A percentile compares a stretch with the other conserved stretches of the same genome.
Conservation (phyloP, 31 red algal genomes). For the Endocladia muricata region DNA sequence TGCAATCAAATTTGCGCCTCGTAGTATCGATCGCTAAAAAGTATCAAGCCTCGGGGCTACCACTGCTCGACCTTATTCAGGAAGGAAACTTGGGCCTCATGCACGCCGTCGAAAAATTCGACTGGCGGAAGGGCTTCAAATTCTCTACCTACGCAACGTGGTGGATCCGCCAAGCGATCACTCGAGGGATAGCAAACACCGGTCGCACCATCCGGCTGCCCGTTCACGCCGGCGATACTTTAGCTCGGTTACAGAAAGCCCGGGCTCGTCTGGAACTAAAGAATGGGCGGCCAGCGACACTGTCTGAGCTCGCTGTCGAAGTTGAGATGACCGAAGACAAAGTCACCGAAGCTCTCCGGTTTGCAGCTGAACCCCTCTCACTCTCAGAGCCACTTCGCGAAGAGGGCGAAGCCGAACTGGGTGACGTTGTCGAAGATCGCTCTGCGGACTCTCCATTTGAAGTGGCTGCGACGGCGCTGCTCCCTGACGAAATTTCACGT, state of each 20-base stretch:
- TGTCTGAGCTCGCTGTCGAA: slow-evolving; percentile 63
- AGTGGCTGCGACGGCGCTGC: slow-evolving; percentile 25
- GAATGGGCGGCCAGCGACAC: slow-evolving; percentile 60
- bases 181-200: slow-evolving; percentile 71
- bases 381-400: slow-evolving; percentile 66
- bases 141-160: slow-evolving; percentile 97
- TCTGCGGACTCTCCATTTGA: slow-evolving; percentile 79
- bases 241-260: slow-evolving; percentile 47
- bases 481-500: slow-evolving; percentile 81
- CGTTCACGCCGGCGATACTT: slow-evolving; percentile 80
- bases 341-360: slow-evolving; percentile 31
- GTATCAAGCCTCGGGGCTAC: slow-evolving; percentile 74
- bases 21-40: slow-evolving; percentile 92
- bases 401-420: slow-evolving; percentile 34
- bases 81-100: slow-evolving; percentile 94
- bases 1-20: slow-evolving; percentile 91
- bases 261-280: slow-evolving; percentile 40
- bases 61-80: slow-evolving; percentile 87
- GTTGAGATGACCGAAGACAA: slow-evolving; percentile 61
- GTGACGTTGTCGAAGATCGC: slow-evolving; percentile 69
- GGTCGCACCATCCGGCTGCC: slow-evolving; percentile 81
- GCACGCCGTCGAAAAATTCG: slow-evolving; percentile 87
- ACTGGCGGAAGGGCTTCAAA: slow-evolving; percentile 71
- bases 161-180: slow-evolving; percentile 93
- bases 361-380: slow-evolving; percentile 46